Evolutionary conservation across 139 green algal genomes (phyloP).

Genomic region (Pleodorina starrii): DNA sequence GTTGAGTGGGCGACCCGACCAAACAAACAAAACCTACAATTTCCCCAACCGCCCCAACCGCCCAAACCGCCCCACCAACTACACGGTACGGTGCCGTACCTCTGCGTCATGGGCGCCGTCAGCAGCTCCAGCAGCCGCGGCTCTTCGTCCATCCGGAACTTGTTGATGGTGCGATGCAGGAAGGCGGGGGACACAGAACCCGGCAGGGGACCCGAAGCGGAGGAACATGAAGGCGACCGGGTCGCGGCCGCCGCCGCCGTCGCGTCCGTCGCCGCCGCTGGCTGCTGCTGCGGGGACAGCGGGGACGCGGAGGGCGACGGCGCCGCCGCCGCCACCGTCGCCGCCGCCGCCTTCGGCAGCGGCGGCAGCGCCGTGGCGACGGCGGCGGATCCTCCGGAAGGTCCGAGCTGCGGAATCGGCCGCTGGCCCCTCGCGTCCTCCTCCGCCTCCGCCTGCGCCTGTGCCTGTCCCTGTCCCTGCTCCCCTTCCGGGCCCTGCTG

Average conservation of each 20-base stretch:
- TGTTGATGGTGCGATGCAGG: constrained; percentile 67
- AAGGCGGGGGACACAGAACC: constrained; percentile 53
- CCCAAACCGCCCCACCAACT: background rate
- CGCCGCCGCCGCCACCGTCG: background rate
- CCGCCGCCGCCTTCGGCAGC: background rate
- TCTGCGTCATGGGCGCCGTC: constrained; percentile 51
- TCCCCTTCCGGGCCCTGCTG: background rate
- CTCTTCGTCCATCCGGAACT: constrained; percentile 16
- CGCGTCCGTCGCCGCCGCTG: background rate
- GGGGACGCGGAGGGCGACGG: background rate
- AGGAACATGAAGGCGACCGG: too few species aligned
- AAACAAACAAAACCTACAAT: background rate
- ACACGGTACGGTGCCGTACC: background rate
- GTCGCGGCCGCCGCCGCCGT: background rate
- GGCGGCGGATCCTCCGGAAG: background rate
- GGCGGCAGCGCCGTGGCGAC: background rate
- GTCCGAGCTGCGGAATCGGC: background rate
- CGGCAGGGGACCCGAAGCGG: too few species aligned
- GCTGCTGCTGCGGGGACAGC: background rate
- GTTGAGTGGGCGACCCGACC: background rate
- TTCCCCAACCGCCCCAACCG: background rate
- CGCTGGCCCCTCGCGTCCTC: background rate
- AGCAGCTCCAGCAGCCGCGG: constrained; percentile 43
- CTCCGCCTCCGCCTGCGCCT: background rate
- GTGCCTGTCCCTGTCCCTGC: background rate